These are phyloP conservation scores for Aspergillus funiculosus DNA, from an alignment of 495 filamentous ascomycete species.

Conservation along the genomic window DNA sequence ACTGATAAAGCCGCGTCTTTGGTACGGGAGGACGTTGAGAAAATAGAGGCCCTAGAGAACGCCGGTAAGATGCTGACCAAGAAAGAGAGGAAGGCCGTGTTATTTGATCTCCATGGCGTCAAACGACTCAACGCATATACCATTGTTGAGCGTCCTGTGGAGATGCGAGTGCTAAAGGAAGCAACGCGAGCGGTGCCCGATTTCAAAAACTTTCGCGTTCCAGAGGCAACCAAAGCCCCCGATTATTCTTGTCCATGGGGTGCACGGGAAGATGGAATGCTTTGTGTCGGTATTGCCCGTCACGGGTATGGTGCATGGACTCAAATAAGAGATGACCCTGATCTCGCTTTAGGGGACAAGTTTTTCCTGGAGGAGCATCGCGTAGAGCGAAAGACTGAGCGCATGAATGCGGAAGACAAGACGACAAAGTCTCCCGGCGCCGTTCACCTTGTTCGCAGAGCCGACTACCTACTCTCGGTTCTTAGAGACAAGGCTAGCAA, in stretches of 20 bases:
- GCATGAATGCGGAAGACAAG: conserved; percentile 66
- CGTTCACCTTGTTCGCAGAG: conserved; percentile 90
- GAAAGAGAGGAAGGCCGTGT: conserved; percentile 92
- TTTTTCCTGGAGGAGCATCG: conserved; percentile 97
- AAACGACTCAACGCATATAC: conserved; percentile 94
- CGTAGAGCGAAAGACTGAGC: conserved; percentile 94
- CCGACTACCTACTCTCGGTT: conserved; percentile 89
- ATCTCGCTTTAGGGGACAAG: conserved; percentile 81
- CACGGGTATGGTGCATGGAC: conserved; percentile 95
- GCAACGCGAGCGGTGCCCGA: conserved; percentile 59
- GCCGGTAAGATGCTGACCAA: conserved; percentile 75
- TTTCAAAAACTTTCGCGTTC: conserved; percentile 72
- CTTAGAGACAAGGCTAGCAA: conserved; percentile 70
- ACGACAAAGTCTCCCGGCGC: conserved; percentile 87
- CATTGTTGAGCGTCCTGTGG: conserved; percentile 77
- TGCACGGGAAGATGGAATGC: conserved; percentile 91
- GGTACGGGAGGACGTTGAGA: conserved; percentile 60
- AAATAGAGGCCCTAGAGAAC: conserved; percentile 56
- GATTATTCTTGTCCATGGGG: conserved; percentile 87
- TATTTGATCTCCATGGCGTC: conserved; percentile 88
- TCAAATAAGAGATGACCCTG: conserved; percentile 84
- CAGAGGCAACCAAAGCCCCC: conserved; percentile 84
- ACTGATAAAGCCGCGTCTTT: conserved; percentile 62
- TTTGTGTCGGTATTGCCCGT: conserved; percentile 83
- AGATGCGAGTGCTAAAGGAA: conserved; percentile 77